Conservation (phyloP, 495 filamentous ascomycete species). For the Lasiosphaeria miniovina region DNA sequence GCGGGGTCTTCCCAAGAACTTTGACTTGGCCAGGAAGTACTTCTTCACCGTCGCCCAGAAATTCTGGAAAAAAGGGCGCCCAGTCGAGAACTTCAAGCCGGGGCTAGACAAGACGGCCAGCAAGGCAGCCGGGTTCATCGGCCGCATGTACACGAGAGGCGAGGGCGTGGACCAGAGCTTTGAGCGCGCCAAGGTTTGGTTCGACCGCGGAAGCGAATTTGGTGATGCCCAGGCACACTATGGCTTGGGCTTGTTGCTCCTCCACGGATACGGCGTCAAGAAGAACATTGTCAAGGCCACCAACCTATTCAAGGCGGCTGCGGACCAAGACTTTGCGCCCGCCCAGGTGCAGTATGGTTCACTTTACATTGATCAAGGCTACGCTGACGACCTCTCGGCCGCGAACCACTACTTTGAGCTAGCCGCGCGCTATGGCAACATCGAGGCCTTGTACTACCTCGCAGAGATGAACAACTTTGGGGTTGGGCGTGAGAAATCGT, state of each 20-base stretch:
- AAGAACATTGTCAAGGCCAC: conserved; percentile 72
- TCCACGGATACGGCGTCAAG: conserved; percentile 76
- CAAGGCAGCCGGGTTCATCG: conserved; percentile 88
- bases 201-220: conserved; percentile 72
- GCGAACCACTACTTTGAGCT: conserved; percentile 88
- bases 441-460: conserved; percentile 94
- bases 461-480: conserved; percentile 85
- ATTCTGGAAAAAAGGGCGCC: conserved; percentile 72
- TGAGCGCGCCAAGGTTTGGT: conserved; percentile 76
- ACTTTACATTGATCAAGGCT: conserved; percentile 88
- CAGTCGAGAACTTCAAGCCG: conserved; percentile 44
- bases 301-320: conserved; percentile 76
- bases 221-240: conserved; percentile 86
- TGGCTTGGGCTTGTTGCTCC: conserved; percentile 79
- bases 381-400: conserved; percentile 56
- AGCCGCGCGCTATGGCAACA: conserved; percentile 81
- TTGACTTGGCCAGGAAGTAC: conserved; percentile 71
- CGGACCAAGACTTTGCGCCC: conserved; percentile 78
- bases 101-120: conserved; percentile 77
- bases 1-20: conserved; percentile 67
- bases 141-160: conserved; percentile 88
- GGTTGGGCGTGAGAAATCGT: conserved; percentile 75
- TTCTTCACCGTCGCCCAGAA: conserved; percentile 78
- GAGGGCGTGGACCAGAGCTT: conserved; percentile 84
- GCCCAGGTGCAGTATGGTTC: conserved; percentile 81